Conservation (phyloP, 768 basidiomycete species). For the Fibroporia radiculosa region DNA sequence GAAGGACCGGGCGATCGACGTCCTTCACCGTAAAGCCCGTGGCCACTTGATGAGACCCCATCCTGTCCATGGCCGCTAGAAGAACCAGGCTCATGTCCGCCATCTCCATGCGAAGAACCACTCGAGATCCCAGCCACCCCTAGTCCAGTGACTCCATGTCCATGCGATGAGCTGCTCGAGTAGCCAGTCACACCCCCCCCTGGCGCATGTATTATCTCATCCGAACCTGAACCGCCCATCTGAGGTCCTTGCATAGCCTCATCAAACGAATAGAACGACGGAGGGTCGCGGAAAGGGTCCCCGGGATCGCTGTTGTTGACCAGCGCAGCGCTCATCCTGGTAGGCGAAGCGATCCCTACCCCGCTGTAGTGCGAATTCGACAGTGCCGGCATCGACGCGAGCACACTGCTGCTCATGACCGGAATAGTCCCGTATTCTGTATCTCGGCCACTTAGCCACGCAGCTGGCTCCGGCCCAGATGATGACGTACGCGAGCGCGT, state of each 20-base stretch:
- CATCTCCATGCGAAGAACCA: conserved; percentile 10
- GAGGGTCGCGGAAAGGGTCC: neutral
- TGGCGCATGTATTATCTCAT: neutral
- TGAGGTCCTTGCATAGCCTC: neutral
- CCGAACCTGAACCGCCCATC: conserved; percentile 5
- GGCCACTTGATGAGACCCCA: conserved; percentile 8
- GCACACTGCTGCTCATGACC: no score
- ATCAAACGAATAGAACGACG: conserved; percentile 5
- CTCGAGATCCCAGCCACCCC: conserved; percentile 6
- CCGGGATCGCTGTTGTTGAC: neutral
- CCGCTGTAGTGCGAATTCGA: no score
- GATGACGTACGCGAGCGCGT: conserved; percentile 4
- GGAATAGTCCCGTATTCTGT: no score
- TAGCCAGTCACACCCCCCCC: neutral
- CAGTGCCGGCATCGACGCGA: no score
- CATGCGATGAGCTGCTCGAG: conserved; percentile 3
- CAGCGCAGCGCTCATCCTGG: neutral
- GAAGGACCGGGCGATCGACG: conserved; percentile 4
- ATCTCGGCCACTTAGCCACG: conserved; percentile 13
- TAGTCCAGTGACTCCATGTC: no score
- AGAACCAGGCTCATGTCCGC: neutral
- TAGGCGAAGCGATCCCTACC: conserved; percentile 3
- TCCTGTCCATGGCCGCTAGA: conserved; percentile 12
- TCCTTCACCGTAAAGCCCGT: neutral
- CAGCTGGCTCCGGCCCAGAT: conserved; percentile 10